Percentiles rank a stretch among this genome's conserved stretches.
These are phyloP conservation scores for Candolleomyces efflorescens DNA, from an alignment of 768 basidiomycete genomes.

Conservation along the genomic window DNA sequence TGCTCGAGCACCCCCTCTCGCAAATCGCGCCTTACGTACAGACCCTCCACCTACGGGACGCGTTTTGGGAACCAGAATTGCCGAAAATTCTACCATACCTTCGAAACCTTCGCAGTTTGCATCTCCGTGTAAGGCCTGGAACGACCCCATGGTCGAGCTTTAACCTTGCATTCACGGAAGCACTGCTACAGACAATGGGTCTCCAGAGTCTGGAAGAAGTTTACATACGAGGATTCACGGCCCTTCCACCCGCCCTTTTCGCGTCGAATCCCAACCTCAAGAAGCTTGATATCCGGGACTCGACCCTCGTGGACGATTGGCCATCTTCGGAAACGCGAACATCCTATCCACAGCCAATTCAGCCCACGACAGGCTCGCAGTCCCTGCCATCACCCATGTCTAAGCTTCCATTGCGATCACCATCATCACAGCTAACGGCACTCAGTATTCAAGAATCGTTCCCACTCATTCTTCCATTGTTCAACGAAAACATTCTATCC, in stretches of 20 bases:
- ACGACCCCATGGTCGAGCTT: not conserved
- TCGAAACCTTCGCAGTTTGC: not conserved
- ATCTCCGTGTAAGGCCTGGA: conserved; percentile 6
- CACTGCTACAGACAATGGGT: not conserved
- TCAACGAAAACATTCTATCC: not conserved
- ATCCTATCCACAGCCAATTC: too few species aligned
- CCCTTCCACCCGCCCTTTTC: not conserved
- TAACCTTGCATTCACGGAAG: not conserved
- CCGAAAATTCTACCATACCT: conserved; percentile 5
- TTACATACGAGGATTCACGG: not conserved
- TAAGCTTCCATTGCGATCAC: not conserved
- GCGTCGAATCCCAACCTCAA: not conserved
- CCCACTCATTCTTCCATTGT: not conserved
- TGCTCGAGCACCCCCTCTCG: not conserved
- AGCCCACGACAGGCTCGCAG: too few species aligned
- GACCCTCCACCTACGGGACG: not conserved
- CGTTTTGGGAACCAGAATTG: conserved; percentile 3
- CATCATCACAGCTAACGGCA: not conserved
- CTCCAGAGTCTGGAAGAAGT: not conserved
- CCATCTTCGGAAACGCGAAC: too few species aligned
- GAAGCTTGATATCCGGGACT: not conserved
- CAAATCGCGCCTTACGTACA: not conserved
- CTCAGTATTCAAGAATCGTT: not conserved
- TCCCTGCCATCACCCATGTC: not conserved
- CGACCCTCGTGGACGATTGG: not conserved